Evolutionary conservation across 2,329 filamentous ascomycete species (phyloP), one percentile per base, ranked within the genome.

Genomic region (Colletotrichum camelliae): DNA sequence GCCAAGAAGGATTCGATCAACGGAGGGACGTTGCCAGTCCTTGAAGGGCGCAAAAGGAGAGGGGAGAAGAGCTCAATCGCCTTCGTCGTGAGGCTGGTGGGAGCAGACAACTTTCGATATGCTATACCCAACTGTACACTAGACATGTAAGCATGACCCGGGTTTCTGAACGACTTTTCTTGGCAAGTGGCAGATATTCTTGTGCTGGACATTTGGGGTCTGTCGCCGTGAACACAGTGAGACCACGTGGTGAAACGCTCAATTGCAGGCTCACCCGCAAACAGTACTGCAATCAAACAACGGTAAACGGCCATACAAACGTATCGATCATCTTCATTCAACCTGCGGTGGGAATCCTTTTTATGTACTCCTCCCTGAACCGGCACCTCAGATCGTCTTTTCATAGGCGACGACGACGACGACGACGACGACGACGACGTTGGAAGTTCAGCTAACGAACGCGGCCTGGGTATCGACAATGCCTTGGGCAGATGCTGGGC

Each of bases 71-170:
- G 48, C 9, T 18, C 15, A 35, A 24, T 29, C 31, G 58, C 39
- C 33, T 15, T 67, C 57, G 35, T 16, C 27, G 29, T 58, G 48
- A 65, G 58, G 35, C 43, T 33, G 29, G 35, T n/a, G n/a, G 64
- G 21, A 69, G 31, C 31, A 27, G 60, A 31, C 33, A 29, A 33
- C 48, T 77, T 67, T 39, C 31, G 24, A 75, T 71, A 76, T 73
- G 74, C 69, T 69, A 77, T 76, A 76, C 74, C 76, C 76, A 72
- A 48, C 66, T 77, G 76, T 77, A 77, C 55, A 77, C 55, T 77
- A 77, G 73, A 72, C 55, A 68, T 72, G 75, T 57, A 72, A 58
- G 65, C 76, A 76, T 65, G 64, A 61, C 58, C 24, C 33, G 43
- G 31, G 37, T 64, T 73, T 69, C 15, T 69, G 61, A 57, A 24